phyloP scores from a whole-genome alignment of 2,329 filamentous ascomycete species.

The Bipolaris zeicola region DNA sequence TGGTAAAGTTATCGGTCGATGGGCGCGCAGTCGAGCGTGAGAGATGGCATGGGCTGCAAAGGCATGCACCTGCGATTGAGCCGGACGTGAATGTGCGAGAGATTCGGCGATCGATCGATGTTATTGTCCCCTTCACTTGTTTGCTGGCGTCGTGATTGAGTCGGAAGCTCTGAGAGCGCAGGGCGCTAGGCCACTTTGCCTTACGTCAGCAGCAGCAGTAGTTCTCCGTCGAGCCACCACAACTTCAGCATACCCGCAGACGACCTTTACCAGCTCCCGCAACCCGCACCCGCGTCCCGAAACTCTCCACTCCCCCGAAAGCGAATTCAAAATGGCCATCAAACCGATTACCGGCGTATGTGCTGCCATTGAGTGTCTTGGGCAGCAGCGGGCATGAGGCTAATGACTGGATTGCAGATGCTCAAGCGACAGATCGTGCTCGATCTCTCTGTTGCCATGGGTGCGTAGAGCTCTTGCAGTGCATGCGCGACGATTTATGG shows the following conservation, averaged over 20 bases:
- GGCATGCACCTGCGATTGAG: constrained; percentile 5
- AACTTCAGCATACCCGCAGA: constrained; percentile 34
- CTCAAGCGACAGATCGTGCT: constrained; percentile 69
- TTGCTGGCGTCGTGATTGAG: constrained; percentile 9
- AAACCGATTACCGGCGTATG: constrained; percentile 60
- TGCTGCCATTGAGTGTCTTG: constrained; percentile 40
- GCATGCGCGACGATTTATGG: neutral
- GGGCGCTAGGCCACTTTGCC: constrained; percentile 15
- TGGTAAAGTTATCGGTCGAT: constrained; percentile 11
- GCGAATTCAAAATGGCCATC: constrained; percentile 48
- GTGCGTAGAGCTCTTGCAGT: constrained; percentile 53
- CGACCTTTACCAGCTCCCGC: constrained; percentile 37
- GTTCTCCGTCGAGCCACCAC: constrained; percentile 37
- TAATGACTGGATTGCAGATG: constrained; percentile 57
- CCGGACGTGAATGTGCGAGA: constrained; percentile 12
- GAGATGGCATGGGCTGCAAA: constrained; percentile 13
- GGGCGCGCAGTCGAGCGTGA: constrained; percentile 18
- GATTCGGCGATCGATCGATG: constrained; percentile 5
- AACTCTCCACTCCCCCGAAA: constrained; percentile 37
- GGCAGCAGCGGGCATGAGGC: constrained; percentile 20
- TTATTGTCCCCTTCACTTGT: constrained; percentile 22
- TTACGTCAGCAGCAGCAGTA: constrained; percentile 15
- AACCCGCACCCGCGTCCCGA: constrained; percentile 34
- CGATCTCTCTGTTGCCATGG: constrained; percentile 69
- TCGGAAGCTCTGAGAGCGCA: constrained; percentile 26